These are phyloP conservation scores for Neoscytalidium dimidiatum DNA, from an alignment of 2,329 filamentous ascomycete species.

Conservation along the genomic window DNA sequence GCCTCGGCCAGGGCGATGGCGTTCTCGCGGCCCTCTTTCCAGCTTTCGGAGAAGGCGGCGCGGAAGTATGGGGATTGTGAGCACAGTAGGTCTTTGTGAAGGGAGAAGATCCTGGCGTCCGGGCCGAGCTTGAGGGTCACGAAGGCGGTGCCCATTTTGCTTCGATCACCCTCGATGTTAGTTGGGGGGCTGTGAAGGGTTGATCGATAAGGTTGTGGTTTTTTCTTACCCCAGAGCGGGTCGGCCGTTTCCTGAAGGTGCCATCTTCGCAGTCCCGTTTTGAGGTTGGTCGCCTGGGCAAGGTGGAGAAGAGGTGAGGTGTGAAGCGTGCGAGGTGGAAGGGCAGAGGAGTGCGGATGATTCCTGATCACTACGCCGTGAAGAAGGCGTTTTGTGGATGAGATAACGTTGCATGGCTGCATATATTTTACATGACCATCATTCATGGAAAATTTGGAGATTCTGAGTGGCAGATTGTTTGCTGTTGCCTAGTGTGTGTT, in stretches of 20 bases:
- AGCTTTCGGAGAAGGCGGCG: background rate
- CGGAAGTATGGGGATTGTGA: background rate
- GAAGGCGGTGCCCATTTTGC: background rate
- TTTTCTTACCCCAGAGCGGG: background rate
- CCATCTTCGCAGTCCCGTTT: background rate
- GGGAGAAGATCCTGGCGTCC: background rate
- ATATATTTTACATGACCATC: too few relatives aligned
- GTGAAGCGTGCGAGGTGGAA: background rate
- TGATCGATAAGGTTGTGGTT: background rate
- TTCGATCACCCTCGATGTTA: background rate
- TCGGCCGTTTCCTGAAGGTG: background rate
- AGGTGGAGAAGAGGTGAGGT: background rate
- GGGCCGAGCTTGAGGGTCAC: background rate
- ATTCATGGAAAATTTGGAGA: too few relatives aligned
- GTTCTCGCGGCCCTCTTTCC: background rate
- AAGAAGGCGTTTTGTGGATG: background rate
- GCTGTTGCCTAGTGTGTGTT: too few relatives aligned
- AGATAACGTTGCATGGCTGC: background rate
- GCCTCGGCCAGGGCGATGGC: background rate
- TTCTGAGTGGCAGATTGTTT: too few relatives aligned
- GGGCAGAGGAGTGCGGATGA: background rate
- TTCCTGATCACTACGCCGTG: background rate
- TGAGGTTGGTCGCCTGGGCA: background rate
- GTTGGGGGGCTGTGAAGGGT: background rate
- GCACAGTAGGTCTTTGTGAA: background rate